Evolutionary conservation across 2,329 filamentous ascomycete genomes (phyloP), one percentile per base, ranked within the genome.

Genomic region (Juglanconis sp.): DNA sequence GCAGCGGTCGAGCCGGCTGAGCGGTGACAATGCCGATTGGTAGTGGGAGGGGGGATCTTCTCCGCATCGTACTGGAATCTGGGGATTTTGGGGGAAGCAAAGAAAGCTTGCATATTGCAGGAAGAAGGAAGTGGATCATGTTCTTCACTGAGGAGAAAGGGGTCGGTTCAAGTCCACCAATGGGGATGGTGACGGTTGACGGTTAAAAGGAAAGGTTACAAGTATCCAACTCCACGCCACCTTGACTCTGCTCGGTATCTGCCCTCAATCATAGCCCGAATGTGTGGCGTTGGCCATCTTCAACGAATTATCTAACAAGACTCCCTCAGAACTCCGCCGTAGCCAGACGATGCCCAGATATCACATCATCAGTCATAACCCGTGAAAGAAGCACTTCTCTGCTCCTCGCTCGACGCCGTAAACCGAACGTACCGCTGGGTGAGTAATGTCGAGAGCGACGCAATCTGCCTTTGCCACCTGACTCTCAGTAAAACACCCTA

Each of bases 241-340:
- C 38, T 8, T n/a, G 11, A 4, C 7, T 47, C 40, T 40, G 47
- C 47, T 62, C 60, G 60, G 60, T 40, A 4, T 35, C 32, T 48
- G 59, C 38, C 17, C n/a, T 51, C 24, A 62, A 59, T 59, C 24
- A 42, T 62, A 55, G 13, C 51, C 59, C 60, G 60, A 59, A 44
- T 11, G 36, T 10, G 8, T 9, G n/a, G 1, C n/a, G 49, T 7
- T 17, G 10, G 10, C 36, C 31, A 34, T 24, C 17, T 24, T 1
- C 17, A 24, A 24, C 17, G 17, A 24, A 24, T 24, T 24, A 24
- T 24, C 17, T 24, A 24, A 24, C 17, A 24, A 24, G 17, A 24
- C 17, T 47, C 44, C 44, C n/a, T 24, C n/a, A 13, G 10, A 10
- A 24, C 2, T 24, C 13, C 48, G 4, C 15, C 38, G 35, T 38